phyloP scores from a whole-genome alignment of 2,329 filamentous ascomycete species.

The Septoria petroselini region DNA sequence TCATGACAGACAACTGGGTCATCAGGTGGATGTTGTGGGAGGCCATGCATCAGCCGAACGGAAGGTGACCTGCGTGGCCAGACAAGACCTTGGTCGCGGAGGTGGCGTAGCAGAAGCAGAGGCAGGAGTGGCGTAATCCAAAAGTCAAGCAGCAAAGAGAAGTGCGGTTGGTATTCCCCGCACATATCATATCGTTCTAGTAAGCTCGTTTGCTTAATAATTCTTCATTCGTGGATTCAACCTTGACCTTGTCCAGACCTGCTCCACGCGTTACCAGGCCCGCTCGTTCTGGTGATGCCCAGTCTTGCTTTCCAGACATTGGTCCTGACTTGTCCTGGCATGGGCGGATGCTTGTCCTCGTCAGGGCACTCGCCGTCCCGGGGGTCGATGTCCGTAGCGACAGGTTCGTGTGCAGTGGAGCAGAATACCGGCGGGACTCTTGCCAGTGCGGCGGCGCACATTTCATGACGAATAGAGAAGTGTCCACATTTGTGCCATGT shows the following conservation, averaged over 20 bases:
- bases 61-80: too few relatives aligned
- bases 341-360: conserved; percentile 20
- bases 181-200: too few relatives aligned
- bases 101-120: not conserved
- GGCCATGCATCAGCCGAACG: conserved; percentile 19
- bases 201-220: not conserved
- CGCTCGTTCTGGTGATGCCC: conserved; percentile 18
- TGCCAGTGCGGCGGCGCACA: conserved; percentile 15
- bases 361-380: conserved; percentile 22
- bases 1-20: conserved; percentile 47
- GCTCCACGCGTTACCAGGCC: conserved; percentile 23
- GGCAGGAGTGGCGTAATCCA: too few relatives aligned
- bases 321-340: conserved; percentile 12
- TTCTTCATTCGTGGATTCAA: conserved; percentile 7
- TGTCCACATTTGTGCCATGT: conserved; percentile 23
- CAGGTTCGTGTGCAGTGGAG: conserved; percentile 19
- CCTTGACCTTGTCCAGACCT: conserved; percentile 21
- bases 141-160: too few relatives aligned
- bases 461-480: conserved; percentile 19
- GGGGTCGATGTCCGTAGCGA: conserved; percentile 21
- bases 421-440: conserved; percentile 20
- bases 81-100: not conserved
- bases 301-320: conserved; percentile 20
- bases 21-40: conserved; percentile 50
- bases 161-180: too few relatives aligned